phyloP scores from a whole-genome alignment of 2,329 filamentous ascomycete species.

The Aureobasidium uvarum region DNA sequence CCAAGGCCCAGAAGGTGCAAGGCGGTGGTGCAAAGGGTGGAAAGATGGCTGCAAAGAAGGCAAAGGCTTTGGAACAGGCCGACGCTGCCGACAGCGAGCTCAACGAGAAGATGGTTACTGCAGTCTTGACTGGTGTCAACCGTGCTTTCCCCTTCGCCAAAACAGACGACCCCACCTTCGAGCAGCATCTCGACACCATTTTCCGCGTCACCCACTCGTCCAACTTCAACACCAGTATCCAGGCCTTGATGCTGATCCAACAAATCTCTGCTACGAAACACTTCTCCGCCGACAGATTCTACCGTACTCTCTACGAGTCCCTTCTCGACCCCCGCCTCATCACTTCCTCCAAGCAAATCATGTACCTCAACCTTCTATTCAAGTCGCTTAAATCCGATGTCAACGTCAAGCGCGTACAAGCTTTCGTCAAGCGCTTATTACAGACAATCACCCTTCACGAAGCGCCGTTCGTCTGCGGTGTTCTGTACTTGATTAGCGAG shows the following conservation, averaged over 20 bases:
- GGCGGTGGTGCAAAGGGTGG: conserved; percentile 55
- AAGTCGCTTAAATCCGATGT: conserved; percentile 84
- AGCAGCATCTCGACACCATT: conserved; percentile 86
- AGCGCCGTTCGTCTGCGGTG: conserved; percentile 85
- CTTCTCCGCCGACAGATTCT: conserved; percentile 84
- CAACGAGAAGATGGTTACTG: conserved; percentile 87
- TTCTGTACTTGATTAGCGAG: conserved; percentile 86
- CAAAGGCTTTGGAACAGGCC: conserved; percentile 42
- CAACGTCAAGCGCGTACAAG: conserved; percentile 89
- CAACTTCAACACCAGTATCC: conserved; percentile 98
- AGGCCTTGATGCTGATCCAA: conserved; percentile 91
- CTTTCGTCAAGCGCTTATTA: conserved; percentile 89
- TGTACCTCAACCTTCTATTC: conserved; percentile 91
- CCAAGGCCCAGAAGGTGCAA: conserved; percentile 43
- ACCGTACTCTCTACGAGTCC: conserved; percentile 92
- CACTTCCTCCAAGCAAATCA: conserved; percentile 87
- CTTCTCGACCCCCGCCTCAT: conserved; percentile 84
- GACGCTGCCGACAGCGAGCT: conserved; percentile 59
- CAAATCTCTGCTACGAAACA: conserved; percentile 81
- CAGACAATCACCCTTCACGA: conserved; percentile 87
- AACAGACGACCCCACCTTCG: conserved; percentile 73
- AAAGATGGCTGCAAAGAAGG: conserved; percentile 51
- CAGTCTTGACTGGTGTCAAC: conserved; percentile 90
- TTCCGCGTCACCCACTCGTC: conserved; percentile 96
- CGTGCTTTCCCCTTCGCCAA: conserved; percentile 91